Percentiles rank a stretch among this genome's conserved stretches.
These are phyloP conservation scores for Talaromyces liani DNA, from an alignment of 495 filamentous ascomycete genomes.

Conservation along the genomic window DNA sequence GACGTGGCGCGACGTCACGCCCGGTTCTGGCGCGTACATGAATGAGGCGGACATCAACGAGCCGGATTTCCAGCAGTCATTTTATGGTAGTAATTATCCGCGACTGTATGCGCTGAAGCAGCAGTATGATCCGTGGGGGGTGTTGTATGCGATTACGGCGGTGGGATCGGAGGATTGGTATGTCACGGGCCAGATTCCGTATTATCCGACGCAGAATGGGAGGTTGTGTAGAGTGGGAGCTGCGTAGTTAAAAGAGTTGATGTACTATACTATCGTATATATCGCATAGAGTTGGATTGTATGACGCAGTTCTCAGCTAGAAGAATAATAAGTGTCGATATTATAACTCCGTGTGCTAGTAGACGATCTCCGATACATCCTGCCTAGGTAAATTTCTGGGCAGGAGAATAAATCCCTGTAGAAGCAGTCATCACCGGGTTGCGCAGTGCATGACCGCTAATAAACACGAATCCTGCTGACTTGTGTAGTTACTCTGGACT, in stretches of 20 bases:
- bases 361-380: no score
- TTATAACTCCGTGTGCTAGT: no score
- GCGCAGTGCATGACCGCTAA: no score
- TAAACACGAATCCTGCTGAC: no score
- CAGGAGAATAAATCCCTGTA: no score
- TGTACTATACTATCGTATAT: not conserved
- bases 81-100: conserved; percentile 44
- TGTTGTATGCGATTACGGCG: conserved; percentile 49
- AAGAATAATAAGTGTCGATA: no score
- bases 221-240: conserved; percentile 19
- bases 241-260: not conserved
- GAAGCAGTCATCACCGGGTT: no score
- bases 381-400: no score
- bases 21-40: conserved; percentile 36
- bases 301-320: no score
- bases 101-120: conserved; percentile 36
- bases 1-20: conserved; percentile 11
- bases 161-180: conserved; percentile 56
- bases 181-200: conserved; percentile 15
- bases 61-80: conserved; percentile 35
- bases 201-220: conserved; percentile 24
- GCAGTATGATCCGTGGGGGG: conserved; percentile 24
- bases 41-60: conserved; percentile 46
- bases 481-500: not conserved
- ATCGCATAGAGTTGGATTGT: no score